Base-by-base conservation (phyloP, 2,329 filamentous ascomycete species). In the Zopfia rhizophila region DNA sequence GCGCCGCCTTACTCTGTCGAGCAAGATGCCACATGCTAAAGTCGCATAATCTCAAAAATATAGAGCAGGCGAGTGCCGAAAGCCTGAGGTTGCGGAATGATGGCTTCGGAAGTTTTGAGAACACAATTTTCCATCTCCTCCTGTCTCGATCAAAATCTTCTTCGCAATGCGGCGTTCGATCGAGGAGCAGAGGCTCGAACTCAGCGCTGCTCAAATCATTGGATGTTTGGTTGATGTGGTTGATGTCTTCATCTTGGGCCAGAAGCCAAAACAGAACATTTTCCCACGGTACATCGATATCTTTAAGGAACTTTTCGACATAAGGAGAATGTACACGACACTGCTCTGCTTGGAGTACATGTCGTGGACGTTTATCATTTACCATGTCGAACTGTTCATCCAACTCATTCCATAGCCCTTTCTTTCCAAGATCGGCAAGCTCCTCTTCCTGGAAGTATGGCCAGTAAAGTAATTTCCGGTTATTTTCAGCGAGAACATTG, bases 11-110 rank as follows among this genome's bases (percentile, higher is more conserved):
- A 38, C 61, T 64, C 28, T 63, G 63, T 36, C 66, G 52, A 12
- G 65, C 72, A 18, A 77, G 51, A 25, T 76, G 73, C 73, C 73
- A 77, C 2, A 77, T 45, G 25, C 66, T 72, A 39, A 76, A 68
- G 2, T 56, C 54, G 12, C 67, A 63, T 14, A 68, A 57, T 3
- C 62, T 54, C 12, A 68, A 52, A 23, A 77, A 73, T 5, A 58
- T 60, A 14, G 69, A 60, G 45, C 73, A 75, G 4, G 70, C 58
- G 4, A 70, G 41, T 10, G 65, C 72, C 7, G 72, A 65, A 37
- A 64, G 54, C 12, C 60, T 62, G 4, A 75, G 38, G 6, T 48
- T 50, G 3, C 43, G 48, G 3, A 58, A 30, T 1, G 53, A 54
- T 1, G 67, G 53, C 16, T 51, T n/a, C 3, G 60, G 53, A 3